Base-by-base conservation (phyloP, 257 asterid genomes). In the Euphrasia confusa region DNA sequence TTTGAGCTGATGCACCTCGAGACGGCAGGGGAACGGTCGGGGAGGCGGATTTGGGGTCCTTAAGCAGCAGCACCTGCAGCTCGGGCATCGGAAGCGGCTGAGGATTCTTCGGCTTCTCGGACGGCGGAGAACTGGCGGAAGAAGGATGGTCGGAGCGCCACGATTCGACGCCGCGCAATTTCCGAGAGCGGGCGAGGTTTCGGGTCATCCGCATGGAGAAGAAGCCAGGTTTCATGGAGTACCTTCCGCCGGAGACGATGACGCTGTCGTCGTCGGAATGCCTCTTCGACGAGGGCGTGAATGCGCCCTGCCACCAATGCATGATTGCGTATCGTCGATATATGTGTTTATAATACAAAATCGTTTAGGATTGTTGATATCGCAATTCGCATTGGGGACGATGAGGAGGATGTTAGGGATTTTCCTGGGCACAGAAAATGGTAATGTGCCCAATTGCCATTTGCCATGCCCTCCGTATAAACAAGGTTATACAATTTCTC, bases 31-130 rank as follows among this genome's bases (percentile, higher is more conserved):
- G 95, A 21, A 78, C 76, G 60, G 35, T 26, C 24, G 83, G 45
- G 13, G 76, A 17, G 7, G 78, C 61, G 60, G 58, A 58, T 65
- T 68, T 80, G 12, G 69, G 59, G 13, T 78, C 93, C 4, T 63
- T 78, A 37, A 80, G 79, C 40, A 81, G 63, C 71, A 74, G 48
- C n/a, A 58, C 64, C 32, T 76, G 80, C 67, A 75, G 72, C 62
- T 89, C 95, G 37, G 96, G 94, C 71, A 79, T 48, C 27, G 96
- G 96, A 33, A 86, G 78, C 63, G 97, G 97, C 78, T 70, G 84
- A 45, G 96, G 88, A 13, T 53, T 53, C 32, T 53, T 53, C 32
- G 68, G 61, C 42, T 14, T 14, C 56, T 74, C 83, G 7, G 75
- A 28, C 63, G 70, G 21, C 58, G 61, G 17, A 1, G 81, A 64